These are phyloP conservation scores for Blastobotrys raffinosifermentans DNA, from an alignment of 1,139 yeast species.

Conservation along the genomic window DNA sequence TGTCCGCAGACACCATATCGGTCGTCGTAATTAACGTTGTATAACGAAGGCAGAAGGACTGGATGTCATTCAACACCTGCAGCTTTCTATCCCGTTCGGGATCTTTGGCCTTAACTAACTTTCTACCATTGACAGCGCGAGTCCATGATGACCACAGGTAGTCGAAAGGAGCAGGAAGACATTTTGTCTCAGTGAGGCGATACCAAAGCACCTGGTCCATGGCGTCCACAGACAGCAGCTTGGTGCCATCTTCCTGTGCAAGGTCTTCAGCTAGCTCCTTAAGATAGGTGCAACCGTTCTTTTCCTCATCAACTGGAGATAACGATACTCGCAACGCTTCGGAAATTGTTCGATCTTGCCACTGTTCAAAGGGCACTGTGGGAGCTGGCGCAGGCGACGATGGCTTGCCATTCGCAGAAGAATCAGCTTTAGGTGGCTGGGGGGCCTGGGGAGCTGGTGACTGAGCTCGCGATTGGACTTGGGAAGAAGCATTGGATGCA, in stretches of 20 bases:
- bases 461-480: too few relatives aligned
- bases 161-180: conserved; percentile 21
- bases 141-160: conserved; percentile 23
- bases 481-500: too few relatives aligned
- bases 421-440: too few relatives aligned
- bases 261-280: conserved; percentile 16
- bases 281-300: conserved; percentile 12
- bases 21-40: conserved; percentile 12
- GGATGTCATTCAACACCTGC: conserved; percentile 14
- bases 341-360: conserved; percentile 19
- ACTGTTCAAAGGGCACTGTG: conserved; percentile 14
- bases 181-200: conserved; percentile 23
- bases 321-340: conserved; percentile 20
- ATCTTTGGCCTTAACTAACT: conserved; percentile 12
- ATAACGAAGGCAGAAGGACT: conserved; percentile 14
- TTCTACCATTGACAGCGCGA: conserved; percentile 14
- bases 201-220: conserved; percentile 28
- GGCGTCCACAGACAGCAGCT: conserved; percentile 16
- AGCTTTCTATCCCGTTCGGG: conserved; percentile 14
- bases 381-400: conserved; percentile 2
- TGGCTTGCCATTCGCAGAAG: too few relatives aligned
- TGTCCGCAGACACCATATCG: conserved; percentile 11
- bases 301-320: conserved; percentile 9
- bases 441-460: too few relatives aligned
- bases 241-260: conserved; percentile 12